Evolutionary conservation across 2,329 filamentous ascomycete genomes (phyloP).

Genomic region (Alternaria arbusti): DNA sequence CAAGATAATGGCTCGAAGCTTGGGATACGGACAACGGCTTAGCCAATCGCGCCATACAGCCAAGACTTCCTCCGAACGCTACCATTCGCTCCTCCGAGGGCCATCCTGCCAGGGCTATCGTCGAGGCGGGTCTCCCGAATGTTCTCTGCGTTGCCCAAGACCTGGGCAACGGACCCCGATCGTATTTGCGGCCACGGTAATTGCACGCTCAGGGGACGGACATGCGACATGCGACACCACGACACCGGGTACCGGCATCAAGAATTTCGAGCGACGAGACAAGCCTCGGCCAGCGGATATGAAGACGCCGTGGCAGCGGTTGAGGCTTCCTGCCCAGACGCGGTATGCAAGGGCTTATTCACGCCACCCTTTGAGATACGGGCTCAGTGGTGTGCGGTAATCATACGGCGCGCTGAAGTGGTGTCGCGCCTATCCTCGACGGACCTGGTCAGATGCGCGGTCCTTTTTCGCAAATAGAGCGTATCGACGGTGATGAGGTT

Average conservation of each 20-base stretch:
- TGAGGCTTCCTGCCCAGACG: conserved; percentile 7
- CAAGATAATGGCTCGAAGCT: conserved; percentile 15
- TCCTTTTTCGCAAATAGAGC: background rate
- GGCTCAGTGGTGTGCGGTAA: background rate
- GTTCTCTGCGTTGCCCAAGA: background rate
- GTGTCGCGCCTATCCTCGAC: background rate
- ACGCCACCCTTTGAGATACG: conserved; percentile 1
- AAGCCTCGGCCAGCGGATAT: conserved; percentile 3
- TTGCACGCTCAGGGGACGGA: background rate
- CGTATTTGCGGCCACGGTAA: background rate
- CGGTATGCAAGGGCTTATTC: background rate
- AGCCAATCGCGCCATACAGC: conserved; percentile 6
- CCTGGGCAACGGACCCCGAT: conserved; percentile 2
- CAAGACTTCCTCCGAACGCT: conserved; percentile 1
- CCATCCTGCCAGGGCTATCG: background rate
- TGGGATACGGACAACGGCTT: background rate
- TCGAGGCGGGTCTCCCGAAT: background rate
- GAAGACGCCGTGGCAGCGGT: conserved; percentile 8
- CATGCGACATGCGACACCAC: background rate
- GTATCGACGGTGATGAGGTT: background rate
- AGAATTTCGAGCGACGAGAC: background rate
- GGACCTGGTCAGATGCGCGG: background rate
- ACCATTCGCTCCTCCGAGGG: conserved; percentile 1
- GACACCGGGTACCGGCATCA: background rate
- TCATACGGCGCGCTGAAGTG: background rate